A percentile compares a stretch with the other conserved stretches of the same genome.
phyloP scores from a whole-genome alignment of 768 basidiomycete genomes.

The Agrocybe pediades region DNA sequence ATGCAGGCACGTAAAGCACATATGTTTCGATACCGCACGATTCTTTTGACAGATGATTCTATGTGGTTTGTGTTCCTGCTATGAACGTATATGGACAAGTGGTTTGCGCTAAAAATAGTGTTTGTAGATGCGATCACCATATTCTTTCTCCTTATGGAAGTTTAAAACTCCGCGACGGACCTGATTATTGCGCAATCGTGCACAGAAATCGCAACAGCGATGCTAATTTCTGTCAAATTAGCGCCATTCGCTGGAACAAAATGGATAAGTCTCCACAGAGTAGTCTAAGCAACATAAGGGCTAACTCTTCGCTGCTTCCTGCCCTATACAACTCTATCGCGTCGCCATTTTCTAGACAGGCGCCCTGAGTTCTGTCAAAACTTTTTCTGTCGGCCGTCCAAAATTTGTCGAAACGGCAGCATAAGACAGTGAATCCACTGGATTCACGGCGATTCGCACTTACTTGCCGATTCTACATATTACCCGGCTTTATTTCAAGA shows the following conservation, averaged over 20 bases:
- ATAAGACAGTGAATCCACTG: background rate
- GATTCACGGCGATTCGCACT: background rate
- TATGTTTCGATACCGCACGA: too few species aligned
- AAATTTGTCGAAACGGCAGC: background rate
- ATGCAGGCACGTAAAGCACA: background rate
- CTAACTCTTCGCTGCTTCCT: too few species aligned
- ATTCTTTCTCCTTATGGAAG: background rate
- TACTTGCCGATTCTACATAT: background rate
- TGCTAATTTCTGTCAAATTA: slow-evolving; percentile 11
- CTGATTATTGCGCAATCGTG: slow-evolving; percentile 22
- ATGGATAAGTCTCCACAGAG: background rate
- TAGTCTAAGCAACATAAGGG: too few species aligned
- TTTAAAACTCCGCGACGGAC: slow-evolving; percentile 3
- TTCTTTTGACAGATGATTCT: too few species aligned
- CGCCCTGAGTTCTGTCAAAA: background rate
- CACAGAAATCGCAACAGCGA: slow-evolving; percentile 20
- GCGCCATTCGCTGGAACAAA: slow-evolving; percentile 5
- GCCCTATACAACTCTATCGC: background rate
- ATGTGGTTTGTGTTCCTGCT: too few species aligned
- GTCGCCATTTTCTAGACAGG: background rate
- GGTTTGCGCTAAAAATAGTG: background rate
- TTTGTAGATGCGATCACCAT: too few species aligned
- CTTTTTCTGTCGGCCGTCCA: background rate
- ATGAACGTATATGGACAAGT: too few species aligned
- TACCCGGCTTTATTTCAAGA: background rate